Evolutionary conservation across 345 rosid genomes (phyloP), one percentile per base, ranked within the genome.

Genomic region (Eucalyptus tenuipes): DNA sequence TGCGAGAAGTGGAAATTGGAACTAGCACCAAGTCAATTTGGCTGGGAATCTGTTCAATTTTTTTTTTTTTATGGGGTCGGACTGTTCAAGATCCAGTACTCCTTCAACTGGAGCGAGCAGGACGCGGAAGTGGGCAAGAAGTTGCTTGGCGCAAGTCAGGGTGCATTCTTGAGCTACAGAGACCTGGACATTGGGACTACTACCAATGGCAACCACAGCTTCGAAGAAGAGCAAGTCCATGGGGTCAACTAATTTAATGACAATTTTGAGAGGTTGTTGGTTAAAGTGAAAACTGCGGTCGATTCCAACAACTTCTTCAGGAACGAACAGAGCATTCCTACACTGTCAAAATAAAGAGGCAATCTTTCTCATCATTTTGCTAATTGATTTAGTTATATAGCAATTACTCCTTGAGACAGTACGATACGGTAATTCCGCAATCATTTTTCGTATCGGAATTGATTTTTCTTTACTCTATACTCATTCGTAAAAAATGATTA

Each of bases 261-360:
- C 13, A 94, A 88, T 87, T 92, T 87, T 31, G 88, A 89, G 44
- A 87, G 89, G 81, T 88, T 92, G 81, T 88, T 92, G 88, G 91
- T 92, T 20, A 88, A 61, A 37, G 92, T 93, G 9, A 94, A 94
- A 88, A 92, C 93, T 1, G 71, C 44, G 13, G 93, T 91, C 8
- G 95, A 94, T 88, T 94, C 95, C 6, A 87, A 75, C 1, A 94
- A 92, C 88, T 93, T 94, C 90, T 93, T 94, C 61, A 92, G 90
- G 64, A 89, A 93, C 81, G 94, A 93, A 59, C 93, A 94, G 88
- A 94, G 94, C 45, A 91, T 94, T 82, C 95, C 95, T 57, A 10
- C 64, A 9, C 64, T 57, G 29, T 29, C 64, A 25, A 57, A 57
- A 57, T 57, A 57, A 57, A 57, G 64, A 57, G 64, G 64, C 64